Evolutionary conservation across 768 basidiomycete genomes (phyloP).

Genomic region (Naganishia onofrii): DNA sequence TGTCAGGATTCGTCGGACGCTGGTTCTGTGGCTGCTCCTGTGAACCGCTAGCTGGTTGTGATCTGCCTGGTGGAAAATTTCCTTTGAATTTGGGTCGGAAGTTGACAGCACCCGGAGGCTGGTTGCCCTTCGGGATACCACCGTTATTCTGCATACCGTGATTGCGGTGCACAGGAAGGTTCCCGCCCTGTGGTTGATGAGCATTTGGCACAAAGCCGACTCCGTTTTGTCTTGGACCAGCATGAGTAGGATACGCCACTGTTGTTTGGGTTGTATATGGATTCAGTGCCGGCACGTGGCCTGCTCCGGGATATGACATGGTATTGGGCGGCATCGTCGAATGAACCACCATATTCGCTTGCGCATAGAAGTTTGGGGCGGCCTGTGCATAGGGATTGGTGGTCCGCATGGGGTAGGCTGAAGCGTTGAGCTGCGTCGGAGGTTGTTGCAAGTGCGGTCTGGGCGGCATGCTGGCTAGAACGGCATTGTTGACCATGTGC

Average conservation of each 20-base stretch:
- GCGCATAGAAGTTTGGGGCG: constrained; percentile 1
- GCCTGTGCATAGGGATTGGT: constrained; percentile 18
- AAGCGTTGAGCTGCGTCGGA: not conserved
- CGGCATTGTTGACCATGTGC: constrained; percentile 4
- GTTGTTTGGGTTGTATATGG: not conserved
- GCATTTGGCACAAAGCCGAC: not conserved
- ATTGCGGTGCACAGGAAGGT: not conserved
- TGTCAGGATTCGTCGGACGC: constrained; percentile 15
- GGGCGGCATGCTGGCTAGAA: constrained; percentile 1
- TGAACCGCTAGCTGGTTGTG: not conserved
- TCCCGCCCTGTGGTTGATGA: not conserved
- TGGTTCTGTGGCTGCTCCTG: constrained; percentile 7
- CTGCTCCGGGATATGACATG: not conserved
- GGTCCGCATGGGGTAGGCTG: not conserved
- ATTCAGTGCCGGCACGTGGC: not conserved
- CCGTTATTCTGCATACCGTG: constrained; percentile 10
- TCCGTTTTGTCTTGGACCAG: not conserved
- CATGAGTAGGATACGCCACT: not conserved
- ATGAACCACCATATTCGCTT: not conserved
- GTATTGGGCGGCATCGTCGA: not conserved
- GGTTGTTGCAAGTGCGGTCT: not conserved
- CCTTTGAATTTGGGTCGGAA: no score
- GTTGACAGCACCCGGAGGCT: not conserved
- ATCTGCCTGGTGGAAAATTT: no score
- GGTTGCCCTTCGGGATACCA: not conserved